These are phyloP conservation scores for Trametes maxima DNA, from an alignment of 768 basidiomycete genomes.

Conservation along the genomic window DNA sequence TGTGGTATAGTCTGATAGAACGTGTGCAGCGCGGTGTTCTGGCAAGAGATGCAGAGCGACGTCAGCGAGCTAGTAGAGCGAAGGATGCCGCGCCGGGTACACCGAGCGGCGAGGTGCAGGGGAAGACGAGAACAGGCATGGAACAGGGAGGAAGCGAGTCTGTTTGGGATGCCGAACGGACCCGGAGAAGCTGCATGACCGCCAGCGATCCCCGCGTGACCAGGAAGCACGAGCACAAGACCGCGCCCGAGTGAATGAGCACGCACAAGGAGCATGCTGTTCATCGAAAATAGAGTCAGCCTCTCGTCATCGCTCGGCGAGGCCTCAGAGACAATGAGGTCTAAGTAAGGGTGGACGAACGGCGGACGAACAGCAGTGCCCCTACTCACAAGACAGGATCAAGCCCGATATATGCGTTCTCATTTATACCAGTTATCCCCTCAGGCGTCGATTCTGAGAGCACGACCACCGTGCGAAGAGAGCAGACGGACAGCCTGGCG, in stretches of 20 bases:
- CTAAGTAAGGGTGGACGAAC: too few species aligned
- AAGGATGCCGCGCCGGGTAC: background rate
- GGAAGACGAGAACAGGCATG: background rate
- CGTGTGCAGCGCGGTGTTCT: background rate
- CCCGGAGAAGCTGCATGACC: conserved; percentile 8
- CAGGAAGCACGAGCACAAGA: background rate
- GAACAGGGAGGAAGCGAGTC: conserved; percentile 3
- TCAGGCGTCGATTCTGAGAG: too few species aligned
- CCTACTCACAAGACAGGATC: too few species aligned
- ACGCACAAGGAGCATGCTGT: background rate
- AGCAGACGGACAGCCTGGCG: too few species aligned
- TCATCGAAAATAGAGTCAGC: too few species aligned
- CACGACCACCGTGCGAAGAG: too few species aligned
- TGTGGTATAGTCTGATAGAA: conserved; percentile 7
- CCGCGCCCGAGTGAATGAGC: background rate
- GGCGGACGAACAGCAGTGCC: too few species aligned
- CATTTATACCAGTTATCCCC: too few species aligned
- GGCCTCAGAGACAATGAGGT: too few species aligned
- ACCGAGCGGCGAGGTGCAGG: background rate
- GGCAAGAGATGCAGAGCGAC: background rate
- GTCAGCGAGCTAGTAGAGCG: background rate
- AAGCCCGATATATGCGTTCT: too few species aligned
- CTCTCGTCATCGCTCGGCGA: too few species aligned
- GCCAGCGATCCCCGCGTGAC: background rate
- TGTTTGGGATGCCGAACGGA: background rate